Evolutionary conservation across 345 rosid genomes (phyloP).

Genomic region (Gossypium arboreum): DNA sequence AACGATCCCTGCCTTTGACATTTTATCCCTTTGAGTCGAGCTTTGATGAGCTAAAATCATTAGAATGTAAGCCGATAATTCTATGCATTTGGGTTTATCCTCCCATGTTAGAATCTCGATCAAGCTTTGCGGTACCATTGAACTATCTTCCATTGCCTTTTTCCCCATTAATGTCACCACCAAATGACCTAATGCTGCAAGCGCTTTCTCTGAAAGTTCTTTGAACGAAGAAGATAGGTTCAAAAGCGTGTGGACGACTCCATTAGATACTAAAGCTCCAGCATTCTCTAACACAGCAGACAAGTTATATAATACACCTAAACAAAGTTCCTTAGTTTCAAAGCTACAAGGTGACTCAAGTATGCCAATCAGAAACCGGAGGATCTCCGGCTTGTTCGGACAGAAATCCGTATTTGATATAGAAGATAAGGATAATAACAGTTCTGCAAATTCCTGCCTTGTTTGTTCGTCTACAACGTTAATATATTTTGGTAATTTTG

Average conservation of each 20-base stretch:
- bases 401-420: conserved; percentile 47
- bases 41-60: conserved; percentile 91
- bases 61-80: conserved; percentile 62
- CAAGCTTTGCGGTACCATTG: conserved; percentile 50
- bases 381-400: conserved; percentile 36
- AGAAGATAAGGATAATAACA: conserved; percentile 59
- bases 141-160: conserved; percentile 59
- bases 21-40: conserved; percentile 57
- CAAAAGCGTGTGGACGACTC: conserved; percentile 46
- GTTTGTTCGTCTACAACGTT: conserved; percentile 47
- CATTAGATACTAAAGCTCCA: conserved; percentile 47
- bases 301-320: conserved; percentile 54
- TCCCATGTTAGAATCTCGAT: conserved; percentile 89
- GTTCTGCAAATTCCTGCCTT: conserved; percentile 47
- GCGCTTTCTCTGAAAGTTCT: conserved; percentile 58
- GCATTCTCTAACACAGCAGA: conserved; percentile 65
- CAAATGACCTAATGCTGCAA: conserved; percentile 68
- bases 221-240: conserved; percentile 37
- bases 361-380: conserved; percentile 47
- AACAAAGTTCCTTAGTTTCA: conserved; percentile 53
- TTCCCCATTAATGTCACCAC: conserved; percentile 78
- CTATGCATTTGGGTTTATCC: conserved; percentile 80
- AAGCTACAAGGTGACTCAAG: conserved; percentile 46
- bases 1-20: conserved; percentile 76
- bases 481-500: conserved; percentile 53